Percentiles rank a stretch among this genome's conserved stretches.
phyloP scores from a whole-genome alignment of 2,329 filamentous ascomycete species.

The Aureobasidium sp. region DNA sequence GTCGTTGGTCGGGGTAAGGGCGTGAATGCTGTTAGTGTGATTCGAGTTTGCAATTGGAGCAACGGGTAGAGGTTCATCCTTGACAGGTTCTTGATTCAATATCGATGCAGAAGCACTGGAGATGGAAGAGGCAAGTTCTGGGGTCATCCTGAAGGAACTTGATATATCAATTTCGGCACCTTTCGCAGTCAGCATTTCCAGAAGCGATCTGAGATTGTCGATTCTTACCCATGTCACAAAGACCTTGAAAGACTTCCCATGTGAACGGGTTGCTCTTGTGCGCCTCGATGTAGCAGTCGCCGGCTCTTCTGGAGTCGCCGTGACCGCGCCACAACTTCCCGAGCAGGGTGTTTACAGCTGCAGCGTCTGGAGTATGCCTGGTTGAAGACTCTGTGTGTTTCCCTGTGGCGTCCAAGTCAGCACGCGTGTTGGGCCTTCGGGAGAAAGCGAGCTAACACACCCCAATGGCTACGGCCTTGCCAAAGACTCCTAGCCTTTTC shows the following conservation, averaged over 20 bases:
- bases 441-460: background rate
- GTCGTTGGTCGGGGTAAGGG: conserved; percentile 32
- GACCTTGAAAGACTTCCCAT: conserved; percentile 89
- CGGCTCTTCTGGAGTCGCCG: conserved; percentile 70
- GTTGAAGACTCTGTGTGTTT: conserved; percentile 68
- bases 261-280: conserved; percentile 89
- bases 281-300: conserved; percentile 78
- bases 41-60: conserved; percentile 19
- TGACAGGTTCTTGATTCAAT: conserved; percentile 21
- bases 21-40: conserved; percentile 18
- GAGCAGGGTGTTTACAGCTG: conserved; percentile 72
- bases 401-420: conserved; percentile 31
- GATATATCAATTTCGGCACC: conserved; percentile 70
- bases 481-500: conserved; percentile 75
- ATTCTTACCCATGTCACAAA: conserved; percentile 64
- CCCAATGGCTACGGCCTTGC: conserved; percentile 62
- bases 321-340: conserved; percentile 81
- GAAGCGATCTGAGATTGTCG: background rate
- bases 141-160: conserved; percentile 75
- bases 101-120: conserved; percentile 20
- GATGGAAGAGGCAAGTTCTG: conserved; percentile 50
- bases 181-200: conserved; percentile 28
- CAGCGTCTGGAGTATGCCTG: conserved; percentile 69
- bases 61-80: conserved; percentile 21
- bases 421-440: background rate